These are phyloP conservation scores for Cucumis sativus DNA, from an alignment of 306 rosid genomes.

Conservation along the genomic window DNA sequence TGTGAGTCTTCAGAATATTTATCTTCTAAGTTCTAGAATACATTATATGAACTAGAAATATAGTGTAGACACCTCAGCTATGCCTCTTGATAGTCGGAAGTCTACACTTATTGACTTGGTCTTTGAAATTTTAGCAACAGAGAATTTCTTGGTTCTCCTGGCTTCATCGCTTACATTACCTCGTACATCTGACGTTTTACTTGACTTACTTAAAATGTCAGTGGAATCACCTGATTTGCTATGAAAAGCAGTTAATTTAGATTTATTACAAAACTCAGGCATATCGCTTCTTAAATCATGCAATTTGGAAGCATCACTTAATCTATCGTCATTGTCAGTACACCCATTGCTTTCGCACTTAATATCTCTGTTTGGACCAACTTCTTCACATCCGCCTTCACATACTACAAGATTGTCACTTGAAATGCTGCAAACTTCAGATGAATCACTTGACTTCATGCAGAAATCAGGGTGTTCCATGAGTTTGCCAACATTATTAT, in stretches of 20 bases:
- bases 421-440: constrained; percentile 32
- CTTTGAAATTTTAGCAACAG: constrained; percentile 62
- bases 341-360: constrained; percentile 37
- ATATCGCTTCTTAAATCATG: constrained; percentile 44
- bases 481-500: constrained; percentile 16
- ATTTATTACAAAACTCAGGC: constrained; percentile 38
- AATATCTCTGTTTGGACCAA: constrained; percentile 23
- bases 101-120: constrained; percentile 80
- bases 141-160: constrained; percentile 62
- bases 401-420: constrained; percentile 21
- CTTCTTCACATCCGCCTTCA: constrained; percentile 32
- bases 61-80: constrained; percentile 65
- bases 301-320: constrained; percentile 47
- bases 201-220: constrained; percentile 33
- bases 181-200: constrained; percentile 28
- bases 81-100: constrained; percentile 90
- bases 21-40: background rate
- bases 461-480: constrained; percentile 23
- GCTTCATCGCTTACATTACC: constrained; percentile 37
- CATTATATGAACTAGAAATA: background rate
- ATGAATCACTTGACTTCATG: constrained; percentile 26
- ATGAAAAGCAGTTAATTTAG: constrained; percentile 26
- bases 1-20: background rate
- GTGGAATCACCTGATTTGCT: constrained; percentile 32
- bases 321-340: constrained; percentile 33